Base-by-base conservation (phyloP, 2,329 filamentous ascomycete genomes). In the Sporothrix mexicana region DNA sequence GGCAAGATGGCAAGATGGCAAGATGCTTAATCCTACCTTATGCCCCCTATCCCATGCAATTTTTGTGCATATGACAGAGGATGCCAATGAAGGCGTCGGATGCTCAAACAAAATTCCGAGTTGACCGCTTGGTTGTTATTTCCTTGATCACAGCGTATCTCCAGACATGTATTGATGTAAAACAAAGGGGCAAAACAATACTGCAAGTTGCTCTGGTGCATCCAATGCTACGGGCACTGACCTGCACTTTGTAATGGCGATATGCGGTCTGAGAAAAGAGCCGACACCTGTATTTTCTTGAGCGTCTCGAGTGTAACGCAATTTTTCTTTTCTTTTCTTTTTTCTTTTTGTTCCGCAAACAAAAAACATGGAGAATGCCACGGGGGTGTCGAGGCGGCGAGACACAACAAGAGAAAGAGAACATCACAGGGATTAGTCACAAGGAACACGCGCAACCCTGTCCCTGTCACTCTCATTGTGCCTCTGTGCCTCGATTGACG, bases 171-270 rank as follows among this genome's bases (percentile, higher is more conserved):
- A 53, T 53, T 17, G 49, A 53, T 30, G 62, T 66, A 20, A 23
- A 25, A 43, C 43, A 17, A 49, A 47, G 43, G 57, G 36, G 62
- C 20, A 23, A 30, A 23, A 61, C 8, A 41, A 20, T 25, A 41
- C 43, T 23, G 12, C 20, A 5, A 30, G 2, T 10, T 62, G 57
- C 13, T 61, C 43, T 43, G 36, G 20, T 49, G 13, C n/a, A 30
- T 49, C n/a, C 62, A 17, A 66, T 49, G 43, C 43, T 25, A 36
- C 45, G 62, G 41, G 41, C 62, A 13, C 41, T 66, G 41, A 47
- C 41, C 30, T 62, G 57, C 57, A 62, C 57, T 15, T 62, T 43
- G 57, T 62, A 62, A 62, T 62, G 57, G 57, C 57, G 57, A 62
- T 62, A 43, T 64, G 59, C 36, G 36, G 36, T 23, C 17, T 10